Percentiles rank a stretch among this genome's conserved stretches.
Evolutionary conservation across 176 grass and related monocot genomes (phyloP).

Genomic region (Otatea glauca): DNA sequence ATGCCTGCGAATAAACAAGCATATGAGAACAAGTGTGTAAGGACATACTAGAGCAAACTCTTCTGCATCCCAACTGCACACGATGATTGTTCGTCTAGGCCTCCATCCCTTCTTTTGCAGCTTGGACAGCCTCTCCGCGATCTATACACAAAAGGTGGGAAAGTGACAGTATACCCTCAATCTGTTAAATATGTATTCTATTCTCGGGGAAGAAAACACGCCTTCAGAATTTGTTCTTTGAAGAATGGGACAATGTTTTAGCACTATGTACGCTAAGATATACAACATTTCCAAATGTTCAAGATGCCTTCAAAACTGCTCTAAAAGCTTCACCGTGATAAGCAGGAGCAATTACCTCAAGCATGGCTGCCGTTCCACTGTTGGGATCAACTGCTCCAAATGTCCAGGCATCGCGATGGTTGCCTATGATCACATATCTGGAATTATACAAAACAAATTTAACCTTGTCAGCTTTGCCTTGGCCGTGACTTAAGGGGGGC

Average conservation of each 20-base stretch:
- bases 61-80: constrained; percentile 96
- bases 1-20: not conserved
- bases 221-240: not conserved
- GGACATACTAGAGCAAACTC: constrained; percentile 64
- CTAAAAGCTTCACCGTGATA: not conserved
- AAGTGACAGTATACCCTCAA: not conserved
- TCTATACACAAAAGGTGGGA: constrained; percentile 41
- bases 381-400: constrained; percentile 89
- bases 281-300: not conserved
- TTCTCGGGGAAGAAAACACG: not conserved
- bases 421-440: constrained; percentile 90
- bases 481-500: not conserved
- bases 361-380: constrained; percentile 83
- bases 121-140: constrained; percentile 66
- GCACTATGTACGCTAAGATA: not conserved
- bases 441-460: not conserved
- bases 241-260: not conserved
- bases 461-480: not conserved
- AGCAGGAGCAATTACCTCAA: constrained; percentile 59
- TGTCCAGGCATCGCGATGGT: constrained; percentile 96
- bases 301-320: constrained; percentile 2
- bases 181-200: not conserved
- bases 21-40: not conserved
- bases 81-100: constrained; percentile 84
- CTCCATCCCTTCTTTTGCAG: constrained; percentile 82